These are phyloP conservation scores for Brassica rapa DNA, from an alignment of 345 rosid species.

Conservation along the genomic window DNA sequence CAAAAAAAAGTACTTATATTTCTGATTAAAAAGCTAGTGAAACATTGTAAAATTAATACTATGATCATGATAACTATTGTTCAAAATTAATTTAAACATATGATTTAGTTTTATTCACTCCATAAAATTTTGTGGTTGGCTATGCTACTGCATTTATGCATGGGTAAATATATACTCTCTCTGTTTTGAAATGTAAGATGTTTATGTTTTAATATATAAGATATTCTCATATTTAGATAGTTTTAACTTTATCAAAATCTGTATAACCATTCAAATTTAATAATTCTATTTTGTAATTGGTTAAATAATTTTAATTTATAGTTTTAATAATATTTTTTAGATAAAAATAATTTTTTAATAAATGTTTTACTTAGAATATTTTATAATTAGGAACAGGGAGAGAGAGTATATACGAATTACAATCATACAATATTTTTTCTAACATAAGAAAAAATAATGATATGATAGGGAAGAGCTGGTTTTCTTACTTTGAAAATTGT, in stretches of 20 bases:
- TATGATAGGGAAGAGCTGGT: slow-evolving; percentile 2
- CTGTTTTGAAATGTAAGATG: no score
- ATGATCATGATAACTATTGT: neutral
- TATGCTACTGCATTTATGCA: neutral
- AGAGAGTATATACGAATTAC: neutral
- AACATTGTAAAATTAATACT: neutral
- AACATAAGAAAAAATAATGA: neutral
- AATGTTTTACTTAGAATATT: no score
- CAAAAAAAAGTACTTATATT: no score
- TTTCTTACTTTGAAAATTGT: slow-evolving; percentile 3
- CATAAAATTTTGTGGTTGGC: neutral
- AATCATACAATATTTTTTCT: neutral
- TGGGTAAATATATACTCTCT: neutral
- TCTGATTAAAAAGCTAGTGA: neutral
- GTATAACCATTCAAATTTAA: no score
- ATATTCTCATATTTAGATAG: no score
- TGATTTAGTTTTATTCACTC: neutral
- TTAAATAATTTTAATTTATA: no score
- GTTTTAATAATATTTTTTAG: no score
- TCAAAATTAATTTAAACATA: neutral
- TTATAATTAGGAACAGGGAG: no score
- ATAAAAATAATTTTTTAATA: no score
- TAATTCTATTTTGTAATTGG: no score
- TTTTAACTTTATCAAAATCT: no score
- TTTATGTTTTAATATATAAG: no score